These are phyloP conservation scores for Ophiostoma ulmi DNA, from an alignment of 2,329 filamentous ascomycete genomes.

Conservation along the genomic window DNA sequence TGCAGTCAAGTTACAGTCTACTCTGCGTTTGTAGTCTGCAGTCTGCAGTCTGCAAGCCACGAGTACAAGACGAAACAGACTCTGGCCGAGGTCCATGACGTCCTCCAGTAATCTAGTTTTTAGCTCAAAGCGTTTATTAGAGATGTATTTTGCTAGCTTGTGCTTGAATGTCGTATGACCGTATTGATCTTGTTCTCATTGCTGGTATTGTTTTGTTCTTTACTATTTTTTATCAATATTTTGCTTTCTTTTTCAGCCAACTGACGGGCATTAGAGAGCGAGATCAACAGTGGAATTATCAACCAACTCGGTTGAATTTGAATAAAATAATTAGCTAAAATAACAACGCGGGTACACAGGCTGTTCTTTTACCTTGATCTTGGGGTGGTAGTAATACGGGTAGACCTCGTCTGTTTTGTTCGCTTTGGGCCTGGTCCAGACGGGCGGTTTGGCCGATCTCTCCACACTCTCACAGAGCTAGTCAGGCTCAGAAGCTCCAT, in stretches of 20 bases:
- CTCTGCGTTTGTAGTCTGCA: neutral
- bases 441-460: neutral
- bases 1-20: neutral
- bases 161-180: no score
- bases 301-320: no score
- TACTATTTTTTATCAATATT: neutral
- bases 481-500: neutral
- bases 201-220: neutral
- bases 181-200: neutral
- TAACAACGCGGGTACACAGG: neutral
- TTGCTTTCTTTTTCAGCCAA: neutral
- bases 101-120: neutral
- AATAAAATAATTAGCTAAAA: neutral
- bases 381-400: slow-evolving; percentile 5
- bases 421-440: slow-evolving; percentile 19
- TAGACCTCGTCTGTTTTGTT: slow-evolving; percentile 21
- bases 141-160: neutral
- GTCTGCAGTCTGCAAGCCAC: slow-evolving; percentile 1
- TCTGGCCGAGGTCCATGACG: neutral
- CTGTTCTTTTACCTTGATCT: neutral
- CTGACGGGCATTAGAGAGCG: neutral
- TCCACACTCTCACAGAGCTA: neutral
- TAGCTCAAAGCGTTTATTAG: neutral
- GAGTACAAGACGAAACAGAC: neutral
- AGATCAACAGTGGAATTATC: neutral